Base-by-base conservation (phyloP, 2,329 filamentous ascomycete species). In the Chrysoporthe austroafricana region DNA sequence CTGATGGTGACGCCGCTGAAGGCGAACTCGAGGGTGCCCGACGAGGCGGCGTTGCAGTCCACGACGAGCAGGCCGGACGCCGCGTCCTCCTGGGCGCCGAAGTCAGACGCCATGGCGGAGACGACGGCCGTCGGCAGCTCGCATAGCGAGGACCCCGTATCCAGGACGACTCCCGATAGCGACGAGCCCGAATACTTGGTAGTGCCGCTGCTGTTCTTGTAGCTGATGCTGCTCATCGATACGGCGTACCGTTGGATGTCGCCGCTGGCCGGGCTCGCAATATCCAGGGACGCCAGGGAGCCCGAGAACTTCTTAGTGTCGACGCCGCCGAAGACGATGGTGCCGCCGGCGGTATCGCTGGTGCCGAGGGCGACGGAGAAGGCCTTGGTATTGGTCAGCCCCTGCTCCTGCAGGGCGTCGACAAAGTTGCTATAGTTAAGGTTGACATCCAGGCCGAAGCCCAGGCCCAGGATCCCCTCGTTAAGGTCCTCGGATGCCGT, bases 101-200 rank as follows among this genome's bases (percentile, higher is more conserved):
- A 68, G 72, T 80, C 74, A 63, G 76, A 67, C 73, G 79, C 80
- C 44, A 89, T 78, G 43, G 76, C 72, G 39, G 77, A 70, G 67
- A 87, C 84, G 68, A 91, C 77, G 43, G 80, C 74, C 68, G 86
- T 79, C 2, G 91, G 91, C 2, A 93, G 83, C 70, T 90, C 87
- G 76, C 86, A 90, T 66, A 91, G 79, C 54, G 87, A 90, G 70
- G 87, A 90, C 66, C 91, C 91, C 16, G 87, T 89, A 77, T 91
- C 89, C 36, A 91, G 82, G 62, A 89, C 83, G 42, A 86, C 82
- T 34, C 44, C 43, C 39, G 82, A 76, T 9, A 81, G 71, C 18
- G 81, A 77, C 50, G 78, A 79, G 67, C 73, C 59, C 52, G 68
- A 32, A 67, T 73, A 73, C 8, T 69, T 72, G 36, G 66, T 68